These are phyloP conservation scores for Neurospora sublineolata DNA, from an alignment of 495 filamentous ascomycete species.

Conservation along the genomic window DNA sequence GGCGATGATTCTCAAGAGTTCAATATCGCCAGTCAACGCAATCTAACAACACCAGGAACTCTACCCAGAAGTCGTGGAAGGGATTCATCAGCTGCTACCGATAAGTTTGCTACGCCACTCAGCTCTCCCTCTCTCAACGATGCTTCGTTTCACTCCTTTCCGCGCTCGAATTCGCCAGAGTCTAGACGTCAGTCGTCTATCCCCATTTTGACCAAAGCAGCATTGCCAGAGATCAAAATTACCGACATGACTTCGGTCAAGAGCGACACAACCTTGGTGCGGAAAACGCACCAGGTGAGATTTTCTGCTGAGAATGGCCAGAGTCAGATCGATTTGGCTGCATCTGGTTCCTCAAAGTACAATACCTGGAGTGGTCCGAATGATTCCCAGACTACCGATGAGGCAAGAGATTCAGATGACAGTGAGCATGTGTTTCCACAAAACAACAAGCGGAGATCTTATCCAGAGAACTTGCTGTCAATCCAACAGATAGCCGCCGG, in stretches of 20 bases:
- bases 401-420: not conserved
- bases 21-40: conserved; percentile 5
- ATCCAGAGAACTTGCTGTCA: not conserved
- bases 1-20: not conserved
- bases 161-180: conserved; percentile 1
- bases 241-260: not conserved
- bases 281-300: not conserved
- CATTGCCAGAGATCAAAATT: not conserved
- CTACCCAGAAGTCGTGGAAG: not conserved
- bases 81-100: conserved; percentile 9
- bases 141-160: conserved; percentile 17
- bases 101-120: conserved; percentile 12
- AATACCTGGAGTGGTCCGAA: not conserved
- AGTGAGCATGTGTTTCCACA: not conserved
- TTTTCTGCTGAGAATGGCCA: not conserved
- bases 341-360: not conserved
- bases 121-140: conserved; percentile 9
- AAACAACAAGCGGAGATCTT: not conserved
- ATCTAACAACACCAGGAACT: not conserved
- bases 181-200: not conserved
- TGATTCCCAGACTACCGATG: not conserved
- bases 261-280: not conserved
- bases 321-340: not conserved
- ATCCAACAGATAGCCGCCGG: not conserved
- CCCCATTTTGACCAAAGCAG: not conserved